Percentiles rank a stretch among this genome's conserved stretches.
phyloP scores from a whole-genome alignment of 495 filamentous ascomycete genomes.

The Bryoglossum gracile region DNA sequence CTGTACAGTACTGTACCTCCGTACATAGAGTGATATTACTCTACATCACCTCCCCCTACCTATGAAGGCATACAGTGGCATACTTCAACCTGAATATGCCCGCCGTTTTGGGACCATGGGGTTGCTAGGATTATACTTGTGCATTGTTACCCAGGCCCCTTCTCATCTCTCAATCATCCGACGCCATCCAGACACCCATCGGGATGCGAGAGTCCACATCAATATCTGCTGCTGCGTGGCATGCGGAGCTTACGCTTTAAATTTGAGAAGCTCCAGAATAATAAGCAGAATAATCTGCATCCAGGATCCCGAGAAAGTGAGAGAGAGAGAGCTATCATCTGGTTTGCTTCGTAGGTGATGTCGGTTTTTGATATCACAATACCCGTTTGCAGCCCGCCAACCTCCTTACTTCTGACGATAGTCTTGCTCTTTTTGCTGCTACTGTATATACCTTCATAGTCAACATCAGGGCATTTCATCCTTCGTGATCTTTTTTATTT shows the following conservation, averaged over 20 bases:
- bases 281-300: not conserved
- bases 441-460: too few species aligned
- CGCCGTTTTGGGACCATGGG: constrained; percentile 8
- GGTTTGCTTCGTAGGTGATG: too few species aligned
- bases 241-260: too few species aligned
- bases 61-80: too few species aligned
- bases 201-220: not conserved
- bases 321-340: too few species aligned
- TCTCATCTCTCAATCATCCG: not conserved
- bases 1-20: too few species aligned
- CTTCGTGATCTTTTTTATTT: too few species aligned
- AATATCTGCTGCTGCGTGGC: too few species aligned
- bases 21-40: not conserved
- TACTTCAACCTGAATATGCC: not conserved
- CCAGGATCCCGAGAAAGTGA: not conserved
- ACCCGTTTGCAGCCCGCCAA: not conserved
- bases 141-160: not conserved
- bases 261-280: not conserved
- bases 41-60: too few species aligned
- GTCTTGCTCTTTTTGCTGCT: too few species aligned
- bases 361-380: not conserved
- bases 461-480: too few species aligned
- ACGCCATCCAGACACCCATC: not conserved
- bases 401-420: not conserved
- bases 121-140: not conserved